Conservation (phyloP, 2,329 filamentous ascomycete species). For the Penicillium aurantiogriseum region DNA sequence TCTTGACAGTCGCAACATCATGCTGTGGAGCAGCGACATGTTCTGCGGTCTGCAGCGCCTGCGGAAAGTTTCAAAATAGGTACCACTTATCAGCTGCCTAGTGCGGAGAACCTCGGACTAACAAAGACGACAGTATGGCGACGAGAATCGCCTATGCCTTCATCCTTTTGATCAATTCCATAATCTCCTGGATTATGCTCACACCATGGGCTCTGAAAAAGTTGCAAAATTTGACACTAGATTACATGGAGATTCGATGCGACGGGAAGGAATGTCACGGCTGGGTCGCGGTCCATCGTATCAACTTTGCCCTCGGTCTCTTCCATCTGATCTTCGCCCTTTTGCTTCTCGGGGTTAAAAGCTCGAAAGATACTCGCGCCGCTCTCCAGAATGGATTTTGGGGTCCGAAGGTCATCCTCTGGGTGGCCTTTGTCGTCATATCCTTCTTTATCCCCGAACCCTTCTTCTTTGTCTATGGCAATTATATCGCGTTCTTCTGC, state of each 20-base stretch:
- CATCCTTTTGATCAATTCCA: conserved; percentile 93
- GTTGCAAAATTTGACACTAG: conserved; percentile 82
- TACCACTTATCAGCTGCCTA: conserved; percentile 39
- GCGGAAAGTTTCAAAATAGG: conserved; percentile 96
- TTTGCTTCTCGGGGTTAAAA: conserved; percentile 80
- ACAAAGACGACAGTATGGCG: conserved; percentile 66
- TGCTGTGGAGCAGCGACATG: conserved; percentile 97
- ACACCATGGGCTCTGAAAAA: conserved; percentile 98
- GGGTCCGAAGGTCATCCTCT: conserved; percentile 91
- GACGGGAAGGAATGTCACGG: conserved; percentile 88
- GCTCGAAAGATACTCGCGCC: conserved; percentile 82
- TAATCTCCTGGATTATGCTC: conserved; percentile 98
- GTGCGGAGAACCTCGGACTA: conserved; percentile 18
- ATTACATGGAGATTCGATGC: conserved; percentile 95
- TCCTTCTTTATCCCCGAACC: conserved; percentile 94
- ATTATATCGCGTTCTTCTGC: conserved; percentile 83
- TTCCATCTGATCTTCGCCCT: conserved; percentile 87
- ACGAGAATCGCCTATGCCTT: conserved; percentile 96
- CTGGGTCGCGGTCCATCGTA: conserved; percentile 93
- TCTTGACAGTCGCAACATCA: conserved; percentile 76
- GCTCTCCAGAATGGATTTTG: conserved; percentile 97
- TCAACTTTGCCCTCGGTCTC: conserved; percentile 94
- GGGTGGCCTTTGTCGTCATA: conserved; percentile 80
- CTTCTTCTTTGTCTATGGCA: conserved; percentile 95
- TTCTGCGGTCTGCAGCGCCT: conserved; percentile 91